These are phyloP conservation scores for Phellopilus nigrolimitatus DNA, from an alignment of 1,284 basidiomycete genomes.

Conservation along the genomic window DNA sequence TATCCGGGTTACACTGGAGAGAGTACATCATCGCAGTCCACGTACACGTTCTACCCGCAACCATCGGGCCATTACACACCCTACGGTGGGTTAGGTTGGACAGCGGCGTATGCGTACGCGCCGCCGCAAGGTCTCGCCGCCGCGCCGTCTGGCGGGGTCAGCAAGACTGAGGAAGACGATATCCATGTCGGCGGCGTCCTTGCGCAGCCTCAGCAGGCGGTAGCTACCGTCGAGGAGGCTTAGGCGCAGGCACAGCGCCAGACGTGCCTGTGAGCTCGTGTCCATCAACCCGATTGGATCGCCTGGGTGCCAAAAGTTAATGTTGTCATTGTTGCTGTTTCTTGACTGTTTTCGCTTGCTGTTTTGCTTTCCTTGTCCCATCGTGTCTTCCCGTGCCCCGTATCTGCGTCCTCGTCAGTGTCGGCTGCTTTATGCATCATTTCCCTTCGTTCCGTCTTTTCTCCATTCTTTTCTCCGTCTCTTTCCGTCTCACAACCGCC, in stretches of 20 bases:
- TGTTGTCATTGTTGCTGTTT: neutral
- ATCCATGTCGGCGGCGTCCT: neutral
- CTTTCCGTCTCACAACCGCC: no score
- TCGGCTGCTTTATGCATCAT: neutral
- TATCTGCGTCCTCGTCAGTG: no score
- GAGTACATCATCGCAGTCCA: neutral
- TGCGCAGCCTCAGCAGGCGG: conserved; percentile 6
- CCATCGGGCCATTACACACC: conserved; percentile 9
- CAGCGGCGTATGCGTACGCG: conserved; percentile 5
- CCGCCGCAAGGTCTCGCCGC: conserved; percentile 4
- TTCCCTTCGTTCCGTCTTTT: neutral
- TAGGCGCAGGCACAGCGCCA: neutral
- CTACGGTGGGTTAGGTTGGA: conserved; percentile 10
- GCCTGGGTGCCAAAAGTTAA: no score
- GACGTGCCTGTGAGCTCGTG: neutral
- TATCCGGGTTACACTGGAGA: conserved; percentile 5
- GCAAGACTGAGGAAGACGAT: conserved; percentile 11
- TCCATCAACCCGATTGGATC: no score
- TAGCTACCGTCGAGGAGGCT: conserved; percentile 8
- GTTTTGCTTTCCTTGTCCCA: neutral
- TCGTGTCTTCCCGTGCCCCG: neutral
- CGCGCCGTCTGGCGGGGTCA: neutral
- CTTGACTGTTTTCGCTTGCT: no score
- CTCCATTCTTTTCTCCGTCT: neutral
- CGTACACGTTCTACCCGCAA: conserved; percentile 10